Percentiles rank a stretch among this genome's conserved stretches.
Conservation (phyloP, 2,329 filamentous ascomycete species). For the Diaporthe sp. region DNA sequence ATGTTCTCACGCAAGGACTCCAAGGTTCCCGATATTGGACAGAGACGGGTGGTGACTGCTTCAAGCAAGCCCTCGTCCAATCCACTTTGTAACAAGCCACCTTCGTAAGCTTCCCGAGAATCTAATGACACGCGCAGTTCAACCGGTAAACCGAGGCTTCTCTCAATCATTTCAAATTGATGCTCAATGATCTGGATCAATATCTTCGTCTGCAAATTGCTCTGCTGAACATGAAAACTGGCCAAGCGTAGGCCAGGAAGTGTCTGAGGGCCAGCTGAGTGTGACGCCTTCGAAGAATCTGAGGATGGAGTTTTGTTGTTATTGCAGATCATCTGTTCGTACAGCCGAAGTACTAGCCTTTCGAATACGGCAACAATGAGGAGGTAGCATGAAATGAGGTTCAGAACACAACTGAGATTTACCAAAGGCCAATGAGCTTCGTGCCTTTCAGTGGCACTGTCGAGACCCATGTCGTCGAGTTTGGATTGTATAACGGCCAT, state of each 20-base stretch:
- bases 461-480: neutral
- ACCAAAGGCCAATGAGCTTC: neutral
- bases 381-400: neutral
- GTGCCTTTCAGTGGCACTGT: neutral
- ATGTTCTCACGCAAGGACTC: slow-evolving; percentile 7
- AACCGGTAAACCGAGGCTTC: neutral
- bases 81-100: neutral
- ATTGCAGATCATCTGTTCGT: neutral
- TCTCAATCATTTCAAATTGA: slow-evolving; percentile 14
- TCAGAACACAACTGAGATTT: slow-evolving; percentile 5
- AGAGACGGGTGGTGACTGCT: neutral
- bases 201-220: neutral
- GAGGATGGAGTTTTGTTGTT: neutral
- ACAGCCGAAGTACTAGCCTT: neutral
- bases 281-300: neutral
- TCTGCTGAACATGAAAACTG: neutral
- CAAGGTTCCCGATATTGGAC: neutral
- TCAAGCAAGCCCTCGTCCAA: neutral
- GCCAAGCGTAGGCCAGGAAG: neutral
- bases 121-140: neutral
- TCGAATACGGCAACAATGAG: neutral
- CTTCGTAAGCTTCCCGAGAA: neutral
- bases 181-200: slow-evolving; percentile 3
- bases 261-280: neutral
- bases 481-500: slow-evolving; percentile 10